Conservation (phyloP, 2,329 filamentous ascomycete species). For the Aspergillus unguis region DNA sequence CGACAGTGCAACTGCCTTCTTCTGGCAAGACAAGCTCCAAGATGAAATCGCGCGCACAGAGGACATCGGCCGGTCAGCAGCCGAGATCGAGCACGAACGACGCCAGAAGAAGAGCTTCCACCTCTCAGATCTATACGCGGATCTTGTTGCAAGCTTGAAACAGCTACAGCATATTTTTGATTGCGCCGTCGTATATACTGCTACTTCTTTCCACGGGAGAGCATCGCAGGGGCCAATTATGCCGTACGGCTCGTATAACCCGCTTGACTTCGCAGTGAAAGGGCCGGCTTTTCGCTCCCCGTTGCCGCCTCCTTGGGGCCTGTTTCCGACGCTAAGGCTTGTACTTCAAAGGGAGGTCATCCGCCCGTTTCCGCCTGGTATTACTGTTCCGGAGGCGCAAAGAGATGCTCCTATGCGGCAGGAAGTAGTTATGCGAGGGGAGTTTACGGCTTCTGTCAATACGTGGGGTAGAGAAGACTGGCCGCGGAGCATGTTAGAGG, state of each 20-base stretch:
- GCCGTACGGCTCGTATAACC: conserved; percentile 19
- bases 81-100: conserved; percentile 29
- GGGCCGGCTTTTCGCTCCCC: conserved; percentile 31
- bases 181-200: conserved; percentile 41
- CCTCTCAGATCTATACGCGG: conserved; percentile 30
- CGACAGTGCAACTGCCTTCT: conserved; percentile 55
- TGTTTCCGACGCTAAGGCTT: conserved; percentile 37
- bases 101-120: conserved; percentile 28
- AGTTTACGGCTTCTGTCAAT: conserved; percentile 39
- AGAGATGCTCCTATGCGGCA: conserved; percentile 36
- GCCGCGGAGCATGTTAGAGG: conserved; percentile 30
- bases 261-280: conserved; percentile 8
- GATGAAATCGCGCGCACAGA: conserved; percentile 43
- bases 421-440: conserved; percentile 32
- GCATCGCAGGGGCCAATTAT: conserved; percentile 18
- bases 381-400: conserved; percentile 32
- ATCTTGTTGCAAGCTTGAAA: conserved; percentile 31
- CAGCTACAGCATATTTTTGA: conserved; percentile 36
- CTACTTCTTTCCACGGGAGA: conserved; percentile 23
- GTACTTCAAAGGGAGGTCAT: conserved; percentile 36
- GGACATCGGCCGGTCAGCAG: conserved; percentile 31
- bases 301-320: conserved; percentile 39
- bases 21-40: conserved; percentile 50
- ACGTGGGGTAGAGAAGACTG: conserved; percentile 35
- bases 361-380: conserved; percentile 34